Percentiles rank a stretch among this genome's conserved stretches.
Conservation (phyloP, 371 early-diverging fungal species). For the Apophysomyces trapeziformis region DNA sequence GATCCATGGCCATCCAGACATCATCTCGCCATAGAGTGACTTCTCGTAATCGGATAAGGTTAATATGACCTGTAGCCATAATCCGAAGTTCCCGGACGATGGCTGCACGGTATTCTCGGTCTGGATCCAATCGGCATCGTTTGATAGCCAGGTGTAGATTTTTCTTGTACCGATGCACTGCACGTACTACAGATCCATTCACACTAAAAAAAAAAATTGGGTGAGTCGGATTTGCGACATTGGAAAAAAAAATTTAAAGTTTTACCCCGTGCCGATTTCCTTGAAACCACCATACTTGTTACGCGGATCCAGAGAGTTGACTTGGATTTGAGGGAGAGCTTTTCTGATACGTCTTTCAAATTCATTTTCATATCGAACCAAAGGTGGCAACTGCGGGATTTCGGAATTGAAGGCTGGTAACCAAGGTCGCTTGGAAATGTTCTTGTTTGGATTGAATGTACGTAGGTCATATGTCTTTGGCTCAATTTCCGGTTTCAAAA, state of each 20-base stretch:
- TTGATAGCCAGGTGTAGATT: conserved; percentile 50
- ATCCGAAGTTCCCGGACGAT: conserved; percentile 53
- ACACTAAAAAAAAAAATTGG: conserved; percentile 33
- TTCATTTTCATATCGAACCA: conserved; percentile 42
- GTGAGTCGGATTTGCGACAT: neutral
- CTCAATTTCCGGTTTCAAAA: conserved; percentile 44
- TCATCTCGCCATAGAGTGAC: conserved; percentile 53
- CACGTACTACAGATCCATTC: conserved; percentile 53
- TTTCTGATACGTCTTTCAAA: conserved; percentile 49
- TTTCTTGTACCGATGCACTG: conserved; percentile 46
- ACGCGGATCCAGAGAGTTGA: conserved; percentile 46
- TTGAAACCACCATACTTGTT: conserved; percentile 49
- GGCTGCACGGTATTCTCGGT: conserved; percentile 53
- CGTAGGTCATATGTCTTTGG: conserved; percentile 36
- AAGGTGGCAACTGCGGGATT: conserved; percentile 49
- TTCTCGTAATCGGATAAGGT: conserved; percentile 51
- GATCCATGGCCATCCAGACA: conserved; percentile 60
- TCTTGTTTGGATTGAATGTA: conserved; percentile 35
- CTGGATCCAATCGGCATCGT: conserved; percentile 51
- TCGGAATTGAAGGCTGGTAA: conserved; percentile 40
- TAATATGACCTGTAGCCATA: conserved; percentile 52
- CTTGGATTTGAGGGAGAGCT: conserved; percentile 43
- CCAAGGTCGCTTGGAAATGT: conserved; percentile 54
- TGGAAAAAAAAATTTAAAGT: neutral
- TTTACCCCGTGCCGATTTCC: conserved; percentile 59